A percentile compares a stretch with the other conserved stretches of the same genome.
Conservation (phyloP, 345 rosid genomes). For the Balakata baccata region DNA sequence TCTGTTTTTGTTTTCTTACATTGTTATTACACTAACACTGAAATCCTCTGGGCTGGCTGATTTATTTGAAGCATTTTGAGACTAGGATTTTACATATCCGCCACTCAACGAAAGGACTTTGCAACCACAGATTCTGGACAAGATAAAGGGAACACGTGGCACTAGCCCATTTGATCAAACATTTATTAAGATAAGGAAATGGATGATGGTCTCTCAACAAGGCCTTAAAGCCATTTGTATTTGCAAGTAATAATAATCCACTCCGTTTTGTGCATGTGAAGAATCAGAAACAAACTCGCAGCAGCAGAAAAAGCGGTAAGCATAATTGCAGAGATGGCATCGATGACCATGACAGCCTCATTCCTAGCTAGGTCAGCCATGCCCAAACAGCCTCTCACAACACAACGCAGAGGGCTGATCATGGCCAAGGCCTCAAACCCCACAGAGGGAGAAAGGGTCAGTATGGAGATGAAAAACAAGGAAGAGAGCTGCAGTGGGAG, state of each 20-base stretch:
- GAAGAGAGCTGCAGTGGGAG: slow-evolving; percentile 41
- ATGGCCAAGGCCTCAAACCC: slow-evolving; percentile 27
- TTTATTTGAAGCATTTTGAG: too few relatives aligned
- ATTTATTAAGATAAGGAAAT: slow-evolving; percentile 29
- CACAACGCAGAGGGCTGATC: slow-evolving; percentile 18
- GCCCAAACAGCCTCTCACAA: slow-evolving; percentile 15
- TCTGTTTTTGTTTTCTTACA: too few relatives aligned
- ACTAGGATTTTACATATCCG: not conserved
- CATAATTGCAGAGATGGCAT: slow-evolving; percentile 21
- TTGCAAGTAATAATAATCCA: not conserved
- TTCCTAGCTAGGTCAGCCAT: slow-evolving; percentile 21
- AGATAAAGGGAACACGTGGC: slow-evolving; percentile 33
- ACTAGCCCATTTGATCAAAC: slow-evolving; percentile 17
- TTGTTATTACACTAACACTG: too few relatives aligned
- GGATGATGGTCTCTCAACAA: slow-evolving; percentile 18
- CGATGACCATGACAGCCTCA: slow-evolving; percentile 31
- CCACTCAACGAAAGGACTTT: not conserved
- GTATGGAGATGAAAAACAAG: slow-evolving; percentile 23
- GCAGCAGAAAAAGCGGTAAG: not conserved
- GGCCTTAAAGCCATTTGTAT: not conserved
- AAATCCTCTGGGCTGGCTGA: too few relatives aligned
- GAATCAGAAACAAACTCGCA: not conserved
- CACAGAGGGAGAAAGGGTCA: slow-evolving; percentile 8
- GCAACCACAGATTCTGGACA: slow-evolving; percentile 3
- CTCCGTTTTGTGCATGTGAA: not conserved